These are phyloP conservation scores for Trichosporon sp. DNA, from an alignment of 1,284 basidiomycete species.

Conservation along the genomic window DNA sequence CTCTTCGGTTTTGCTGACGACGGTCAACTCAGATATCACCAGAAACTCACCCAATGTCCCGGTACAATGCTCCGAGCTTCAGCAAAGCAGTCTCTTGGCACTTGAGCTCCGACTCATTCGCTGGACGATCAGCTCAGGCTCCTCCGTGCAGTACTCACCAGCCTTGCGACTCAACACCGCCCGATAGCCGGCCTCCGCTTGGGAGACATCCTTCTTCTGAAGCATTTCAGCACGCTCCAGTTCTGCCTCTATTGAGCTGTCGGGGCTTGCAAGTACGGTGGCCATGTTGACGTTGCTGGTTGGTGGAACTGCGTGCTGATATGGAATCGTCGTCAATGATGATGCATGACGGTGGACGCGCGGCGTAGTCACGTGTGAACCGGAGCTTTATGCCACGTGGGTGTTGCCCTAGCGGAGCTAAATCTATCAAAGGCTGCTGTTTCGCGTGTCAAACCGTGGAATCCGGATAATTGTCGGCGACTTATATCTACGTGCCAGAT, in stretches of 20 bases:
- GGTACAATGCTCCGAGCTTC: conserved; percentile 80
- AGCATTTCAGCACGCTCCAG: conserved; percentile 33
- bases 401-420: background rate
- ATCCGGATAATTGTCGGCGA: too few relatives aligned
- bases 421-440: background rate
- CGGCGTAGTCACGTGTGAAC: background rate
- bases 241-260: conserved; percentile 15
- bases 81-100: conserved; percentile 84
- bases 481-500: too few relatives aligned
- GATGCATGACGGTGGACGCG: conserved; percentile 1
- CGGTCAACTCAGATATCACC: conserved; percentile 1
- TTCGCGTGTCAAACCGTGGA: too few relatives aligned
- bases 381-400: background rate
- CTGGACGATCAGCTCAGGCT: conserved; percentile 21
- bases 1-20: conserved; percentile 70
- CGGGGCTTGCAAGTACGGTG: conserved; percentile 23
- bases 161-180: conserved; percentile 36
- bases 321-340: background rate
- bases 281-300: conserved; percentile 15
- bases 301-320: background rate
- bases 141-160: conserved; percentile 23
- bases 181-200: conserved; percentile 40
- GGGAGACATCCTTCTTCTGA: conserved; percentile 31
- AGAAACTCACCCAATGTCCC: conserved; percentile 68
- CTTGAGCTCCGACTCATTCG: conserved; percentile 60